A percentile compares a stretch with the other conserved stretches of the same genome.
These are phyloP conservation scores for Colletotrichum simmondsii DNA, from an alignment of 2,329 filamentous ascomycete species.

Conservation along the genomic window DNA sequence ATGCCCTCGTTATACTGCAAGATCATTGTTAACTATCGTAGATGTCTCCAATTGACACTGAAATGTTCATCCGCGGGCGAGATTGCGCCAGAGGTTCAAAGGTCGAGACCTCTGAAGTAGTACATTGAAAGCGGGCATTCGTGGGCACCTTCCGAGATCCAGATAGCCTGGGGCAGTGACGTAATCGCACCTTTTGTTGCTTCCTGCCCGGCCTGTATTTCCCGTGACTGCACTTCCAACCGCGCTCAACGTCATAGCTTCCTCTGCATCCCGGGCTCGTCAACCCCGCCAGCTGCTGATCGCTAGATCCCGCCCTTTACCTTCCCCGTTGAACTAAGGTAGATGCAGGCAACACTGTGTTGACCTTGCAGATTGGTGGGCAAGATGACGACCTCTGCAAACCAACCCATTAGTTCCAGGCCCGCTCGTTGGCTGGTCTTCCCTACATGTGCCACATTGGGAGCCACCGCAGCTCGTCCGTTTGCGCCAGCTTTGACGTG, in stretches of 20 bases:
- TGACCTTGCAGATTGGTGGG: constrained; percentile 24
- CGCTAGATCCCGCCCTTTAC: constrained; percentile 9
- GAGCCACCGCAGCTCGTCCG: constrained; percentile 6
- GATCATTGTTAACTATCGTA: background rate
- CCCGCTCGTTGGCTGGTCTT: constrained; percentile 8
- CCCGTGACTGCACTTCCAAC: background rate
- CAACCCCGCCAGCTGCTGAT: constrained; percentile 18
- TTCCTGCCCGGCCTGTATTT: background rate
- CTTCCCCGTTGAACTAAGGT: background rate
- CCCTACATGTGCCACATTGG: constrained; percentile 8
- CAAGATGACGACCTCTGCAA: constrained; percentile 20
- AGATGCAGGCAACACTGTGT: constrained; percentile 6
- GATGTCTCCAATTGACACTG: background rate
- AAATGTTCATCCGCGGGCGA: background rate
- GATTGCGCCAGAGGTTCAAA: background rate
- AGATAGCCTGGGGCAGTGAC: constrained; percentile 1
- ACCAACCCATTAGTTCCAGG: constrained; percentile 1
- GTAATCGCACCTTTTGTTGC: background rate
- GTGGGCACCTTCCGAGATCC: background rate
- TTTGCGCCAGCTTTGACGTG: constrained; percentile 29
- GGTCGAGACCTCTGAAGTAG: background rate
- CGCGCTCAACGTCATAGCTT: constrained; percentile 24
- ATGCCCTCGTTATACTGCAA: background rate
- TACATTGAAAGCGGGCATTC: background rate
- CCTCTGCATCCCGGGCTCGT: background rate